Evolutionary conservation across 2,329 filamentous ascomycete species (phyloP).

Genomic region (Neopestalotiopsis sp.): DNA sequence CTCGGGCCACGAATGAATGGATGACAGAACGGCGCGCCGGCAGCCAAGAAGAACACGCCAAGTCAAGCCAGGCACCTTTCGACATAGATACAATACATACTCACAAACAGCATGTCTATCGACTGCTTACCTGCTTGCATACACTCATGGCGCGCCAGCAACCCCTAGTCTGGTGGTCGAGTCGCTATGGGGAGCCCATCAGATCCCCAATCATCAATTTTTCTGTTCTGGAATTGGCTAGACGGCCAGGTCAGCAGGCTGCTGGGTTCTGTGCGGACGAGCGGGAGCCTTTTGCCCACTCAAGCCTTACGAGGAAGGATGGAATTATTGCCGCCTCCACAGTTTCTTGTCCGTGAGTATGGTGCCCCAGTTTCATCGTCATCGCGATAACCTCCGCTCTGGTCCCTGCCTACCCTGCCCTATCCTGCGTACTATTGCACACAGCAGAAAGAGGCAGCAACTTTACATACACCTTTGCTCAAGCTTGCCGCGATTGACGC

Average conservation of each 20-base stretch:
- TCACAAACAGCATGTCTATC: no score
- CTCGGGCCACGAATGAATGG: no score
- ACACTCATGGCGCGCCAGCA: neutral
- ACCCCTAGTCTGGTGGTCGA: neutral
- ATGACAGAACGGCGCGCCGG: no score
- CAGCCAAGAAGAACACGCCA: no score
- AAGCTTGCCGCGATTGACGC: neutral
- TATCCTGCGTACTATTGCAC: neutral
- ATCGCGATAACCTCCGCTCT: neutral
- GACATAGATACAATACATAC: no score
- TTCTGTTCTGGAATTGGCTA: neutral
- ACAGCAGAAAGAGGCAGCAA: neutral
- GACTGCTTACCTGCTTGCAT: neutral
- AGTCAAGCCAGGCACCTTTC: no score
- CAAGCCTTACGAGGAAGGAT: neutral
- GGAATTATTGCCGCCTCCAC: constrained; percentile 3
- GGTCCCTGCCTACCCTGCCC: neutral
- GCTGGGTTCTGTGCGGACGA: neutral
- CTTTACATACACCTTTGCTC: neutral
- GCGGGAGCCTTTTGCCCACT: neutral
- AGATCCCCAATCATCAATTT: neutral
- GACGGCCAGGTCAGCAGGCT: neutral
- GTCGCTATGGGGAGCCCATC: neutral
- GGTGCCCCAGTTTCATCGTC: neutral
- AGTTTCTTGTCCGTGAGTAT: neutral